Evolutionary conservation across 352 stramenopile genomes (phyloP).

Genomic region (Phytophthora pseudosyringae): DNA sequence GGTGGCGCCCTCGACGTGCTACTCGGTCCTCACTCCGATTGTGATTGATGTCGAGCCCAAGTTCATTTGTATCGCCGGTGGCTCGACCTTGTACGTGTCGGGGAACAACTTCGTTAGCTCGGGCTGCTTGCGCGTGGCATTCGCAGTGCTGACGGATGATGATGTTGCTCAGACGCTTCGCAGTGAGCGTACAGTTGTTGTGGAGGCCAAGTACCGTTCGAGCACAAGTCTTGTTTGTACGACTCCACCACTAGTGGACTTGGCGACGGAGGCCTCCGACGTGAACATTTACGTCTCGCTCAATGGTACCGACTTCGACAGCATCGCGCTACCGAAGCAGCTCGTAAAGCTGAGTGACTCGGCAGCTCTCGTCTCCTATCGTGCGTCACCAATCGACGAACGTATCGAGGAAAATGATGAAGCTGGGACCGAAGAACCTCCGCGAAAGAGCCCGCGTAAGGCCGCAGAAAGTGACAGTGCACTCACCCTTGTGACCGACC

Average conservation of each 20-base stretch:
- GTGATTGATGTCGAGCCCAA: constrained; percentile 46
- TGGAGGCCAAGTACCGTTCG: constrained; percentile 64
- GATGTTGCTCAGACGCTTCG: constrained; percentile 2
- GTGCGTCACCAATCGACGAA: constrained; percentile 8
- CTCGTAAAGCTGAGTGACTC: constrained; percentile 27
- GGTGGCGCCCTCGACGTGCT: constrained; percentile 44
- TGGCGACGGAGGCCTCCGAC: constrained; percentile 21
- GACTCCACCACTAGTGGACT: constrained; percentile 41
- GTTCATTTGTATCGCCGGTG: constrained; percentile 51
- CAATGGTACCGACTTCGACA: constrained; percentile 73
- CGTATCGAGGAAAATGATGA: constrained; percentile 26
- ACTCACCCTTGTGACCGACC: constrained; percentile 19
- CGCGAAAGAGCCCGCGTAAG: constrained; percentile 12
- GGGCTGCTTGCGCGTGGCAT: constrained; percentile 50
- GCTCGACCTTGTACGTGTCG: constrained; percentile 45
- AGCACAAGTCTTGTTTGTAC: constrained; percentile 49
- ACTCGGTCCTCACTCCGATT: constrained; percentile 43
- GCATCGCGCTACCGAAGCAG: constrained; percentile 52
- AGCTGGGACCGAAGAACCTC: neutral
- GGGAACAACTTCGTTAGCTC: constrained; percentile 64
- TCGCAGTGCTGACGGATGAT: constrained; percentile 37
- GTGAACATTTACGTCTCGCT: constrained; percentile 57
- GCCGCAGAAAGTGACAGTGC: constrained; percentile 11
- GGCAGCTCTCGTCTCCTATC: neutral
- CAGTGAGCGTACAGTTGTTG: constrained; percentile 35